Conservation (phyloP, 768 basidiomycete species). For the Hericium erinaceus region DNA sequence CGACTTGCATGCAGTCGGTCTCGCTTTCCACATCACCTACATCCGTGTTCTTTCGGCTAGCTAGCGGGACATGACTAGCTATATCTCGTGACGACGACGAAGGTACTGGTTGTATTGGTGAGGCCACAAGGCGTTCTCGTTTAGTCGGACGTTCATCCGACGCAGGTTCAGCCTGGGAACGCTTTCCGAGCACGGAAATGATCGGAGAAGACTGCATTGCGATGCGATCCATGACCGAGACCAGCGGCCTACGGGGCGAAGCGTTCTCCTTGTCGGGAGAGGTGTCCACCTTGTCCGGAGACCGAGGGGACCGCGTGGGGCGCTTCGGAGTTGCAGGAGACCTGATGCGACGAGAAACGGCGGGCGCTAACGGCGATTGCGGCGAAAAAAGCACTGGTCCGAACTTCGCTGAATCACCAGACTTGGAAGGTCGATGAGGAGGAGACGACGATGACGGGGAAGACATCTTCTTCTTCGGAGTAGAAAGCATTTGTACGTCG, state of each 20-base stretch:
- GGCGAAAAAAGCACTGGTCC: conserved; percentile 3
- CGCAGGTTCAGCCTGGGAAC: conserved; percentile 30
- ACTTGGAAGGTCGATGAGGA: conserved; percentile 13
- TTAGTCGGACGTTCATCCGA: conserved; percentile 7
- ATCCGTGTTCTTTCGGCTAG: not conserved
- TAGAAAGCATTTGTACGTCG: not conserved
- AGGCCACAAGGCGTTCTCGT: not conserved
- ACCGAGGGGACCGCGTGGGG: conserved; percentile 13
- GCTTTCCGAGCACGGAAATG: conserved; percentile 32
- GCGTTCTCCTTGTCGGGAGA: conserved; percentile 52
- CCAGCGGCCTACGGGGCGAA: conserved; percentile 29
- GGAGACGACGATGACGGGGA: not conserved
- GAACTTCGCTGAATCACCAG: not conserved
- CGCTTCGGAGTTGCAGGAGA: conserved; percentile 12
- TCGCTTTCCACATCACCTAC: not conserved
- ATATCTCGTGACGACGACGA: not conserved
- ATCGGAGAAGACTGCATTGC: conserved; percentile 26
- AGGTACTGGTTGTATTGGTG: not conserved
- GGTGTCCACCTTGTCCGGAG: conserved; percentile 15
- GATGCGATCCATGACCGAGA: conserved; percentile 39
- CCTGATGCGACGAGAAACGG: conserved; percentile 1
- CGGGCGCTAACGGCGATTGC: conserved; percentile 8
- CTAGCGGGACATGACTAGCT: not conserved
- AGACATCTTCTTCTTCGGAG: not conserved
- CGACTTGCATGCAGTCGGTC: not conserved